Base-by-base conservation (phyloP, 2,329 filamentous ascomycete genomes). In the Neofusicoccum parvum region DNA sequence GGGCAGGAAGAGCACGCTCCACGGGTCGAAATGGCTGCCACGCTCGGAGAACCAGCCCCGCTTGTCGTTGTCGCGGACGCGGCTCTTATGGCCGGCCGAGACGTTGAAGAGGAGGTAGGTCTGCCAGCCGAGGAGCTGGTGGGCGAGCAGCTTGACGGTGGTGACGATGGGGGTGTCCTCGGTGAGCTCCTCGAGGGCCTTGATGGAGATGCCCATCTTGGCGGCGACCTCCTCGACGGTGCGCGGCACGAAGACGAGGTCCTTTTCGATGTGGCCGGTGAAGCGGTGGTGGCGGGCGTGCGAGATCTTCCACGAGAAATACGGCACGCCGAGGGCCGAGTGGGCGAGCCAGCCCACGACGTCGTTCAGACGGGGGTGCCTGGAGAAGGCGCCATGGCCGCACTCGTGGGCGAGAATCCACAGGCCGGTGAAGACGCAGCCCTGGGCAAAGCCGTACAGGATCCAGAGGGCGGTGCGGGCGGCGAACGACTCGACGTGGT, bases 321-420 rank as follows among this genome's bases (percentile, higher is more conserved):
- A 92, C 3, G 90, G 90, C 2, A 90, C 88, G 68, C 89, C 76
- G 45, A 91, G 81, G 66, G 84, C 80, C 6, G 86, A 89, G 81
- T 92, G 89, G n/a, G 87, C 77, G 56, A 84, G 74, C 81, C 88
- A 89, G 67, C 89, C 89, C 65, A 88, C 80, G 15, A 82, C 74
- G 72, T 89, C 83, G 75, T 91, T 91, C 68, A 90, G 73, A 37
- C 70, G 73, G 54, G 79, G 79, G 75, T 85, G 81, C 23, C 79
- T 75, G n/a, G 86, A 89, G 75, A 91, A 89, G 54, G 88, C 87
- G 17, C 86, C 86, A 75, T 92, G 89, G 60, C 89, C 89, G 74
- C 86, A 89, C 75, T 92, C 89, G 74, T 92, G 89, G 15, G 86
- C 88, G 46, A 91, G 80, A 69, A 90, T 88, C 89, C 89, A 91